Evolutionary conservation across 1,284 basidiomycete genomes (phyloP), one percentile per base, ranked within the genome.

Genomic region (Phellopilus nigrolimitatus): DNA sequence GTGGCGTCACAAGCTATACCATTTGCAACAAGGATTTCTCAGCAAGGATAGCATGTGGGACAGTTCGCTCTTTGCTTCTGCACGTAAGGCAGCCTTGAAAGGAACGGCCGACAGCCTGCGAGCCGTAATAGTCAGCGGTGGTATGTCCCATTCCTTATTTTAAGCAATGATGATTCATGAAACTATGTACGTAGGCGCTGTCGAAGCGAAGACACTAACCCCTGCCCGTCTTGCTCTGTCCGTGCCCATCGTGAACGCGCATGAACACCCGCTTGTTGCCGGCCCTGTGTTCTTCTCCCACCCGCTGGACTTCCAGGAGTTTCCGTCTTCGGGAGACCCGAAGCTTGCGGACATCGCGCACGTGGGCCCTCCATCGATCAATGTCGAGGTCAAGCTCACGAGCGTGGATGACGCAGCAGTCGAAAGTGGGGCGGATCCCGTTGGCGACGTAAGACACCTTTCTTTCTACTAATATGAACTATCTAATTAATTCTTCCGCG

Each of bases 21-120:
- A 73, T 8, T 64, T 89, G 5, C 62, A 68, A 1, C 82, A 88
- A 57, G 88, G 88, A 7, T 88, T 80, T 59, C 59, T 88, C 34
- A 84, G 78, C 12, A 85, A 81, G 60, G 82, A 88, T 49, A 84
- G 84, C 55, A 66, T 89, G 13, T 91, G 88, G 87, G 88, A 91
- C 61, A 75, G 84, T 38, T 67, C 83, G 12, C 76, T 88, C 22
- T 84, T 88, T 60, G 81, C 84, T 55, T 66, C 66, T 19, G 86
- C 87, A 3, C 75, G 88, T 37, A 73, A 71, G 24, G 66, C 68
- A 54, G 74, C 81, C 4, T 66, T 88, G 53, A 83, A 80, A 38
- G 75, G 76, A 25, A 72, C 74, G 54, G 77, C 79, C 3, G 70
- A 73, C 1, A 79, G 81, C 15, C 57, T 90, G 37, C 70, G 86